A percentile compares a stretch with the other conserved stretches of the same genome.
Conservation (phyloP, 192 early-diverging fungal species). For the Gamsiella multidivaricata region DNA sequence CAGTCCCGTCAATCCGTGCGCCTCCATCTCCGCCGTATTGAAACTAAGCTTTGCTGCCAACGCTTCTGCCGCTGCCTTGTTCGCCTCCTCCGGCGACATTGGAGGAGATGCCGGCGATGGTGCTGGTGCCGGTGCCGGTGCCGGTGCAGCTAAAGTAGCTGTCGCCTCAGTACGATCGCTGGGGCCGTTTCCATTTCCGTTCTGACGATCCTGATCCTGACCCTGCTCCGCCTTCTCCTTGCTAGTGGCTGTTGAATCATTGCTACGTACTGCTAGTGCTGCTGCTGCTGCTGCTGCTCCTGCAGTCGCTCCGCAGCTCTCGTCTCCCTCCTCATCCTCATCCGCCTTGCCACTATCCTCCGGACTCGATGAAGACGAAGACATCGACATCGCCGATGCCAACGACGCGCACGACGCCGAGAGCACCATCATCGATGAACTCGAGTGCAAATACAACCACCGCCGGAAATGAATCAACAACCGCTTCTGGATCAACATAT, state of each 20-base stretch:
- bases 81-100: conserved; percentile 36
- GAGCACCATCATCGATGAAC: conserved; percentile 40
- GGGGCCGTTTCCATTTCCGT: not conserved
- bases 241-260: not conserved
- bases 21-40: conserved; percentile 48
- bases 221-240: not conserved
- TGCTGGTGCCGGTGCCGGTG: not conserved
- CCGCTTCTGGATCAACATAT: conserved; percentile 42
- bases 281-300: not conserved
- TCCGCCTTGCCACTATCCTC: not conserved
- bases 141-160: not conserved
- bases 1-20: conserved; percentile 48
- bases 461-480: conserved; percentile 47
- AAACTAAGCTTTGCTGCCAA: conserved; percentile 48
- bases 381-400: conserved; percentile 45
- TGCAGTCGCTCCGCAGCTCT: not conserved
- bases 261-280: too few relatives aligned
- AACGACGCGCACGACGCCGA: conserved; percentile 41
- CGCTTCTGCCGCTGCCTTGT: conserved; percentile 45
- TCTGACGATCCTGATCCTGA: not conserved
- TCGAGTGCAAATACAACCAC: conserved; percentile 45
- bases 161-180: not conserved
- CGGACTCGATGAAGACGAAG: not conserved
- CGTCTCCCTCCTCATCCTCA: not conserved
- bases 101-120: not conserved